These are phyloP conservation scores for Talaromyces piceae DNA, from an alignment of 2,329 filamentous ascomycete species.

Conservation along the genomic window DNA sequence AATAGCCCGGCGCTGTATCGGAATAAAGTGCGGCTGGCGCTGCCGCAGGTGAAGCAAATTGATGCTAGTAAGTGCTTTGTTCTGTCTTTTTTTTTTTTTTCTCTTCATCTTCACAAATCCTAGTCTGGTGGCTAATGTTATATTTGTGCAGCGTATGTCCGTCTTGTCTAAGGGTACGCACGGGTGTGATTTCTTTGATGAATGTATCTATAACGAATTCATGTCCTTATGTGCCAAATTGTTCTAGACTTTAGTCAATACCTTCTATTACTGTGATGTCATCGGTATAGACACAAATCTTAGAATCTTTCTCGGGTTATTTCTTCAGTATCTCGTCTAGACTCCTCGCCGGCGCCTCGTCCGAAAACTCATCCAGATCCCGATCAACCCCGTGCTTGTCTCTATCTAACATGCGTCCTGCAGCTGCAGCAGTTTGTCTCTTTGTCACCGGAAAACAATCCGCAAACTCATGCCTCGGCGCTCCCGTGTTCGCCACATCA, in stretches of 20 bases:
- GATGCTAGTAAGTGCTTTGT: constrained; percentile 95
- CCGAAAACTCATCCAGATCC: neutral
- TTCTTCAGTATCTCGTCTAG: constrained; percentile 3
- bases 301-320: neutral
- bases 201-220: neutral
- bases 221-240: no score
- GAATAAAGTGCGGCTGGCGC: constrained; percentile 81
- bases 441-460: neutral
- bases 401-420: neutral
- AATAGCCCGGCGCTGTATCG: constrained; percentile 76
- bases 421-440: neutral
- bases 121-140: neutral
- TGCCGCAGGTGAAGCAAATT: constrained; percentile 87
- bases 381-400: neutral
- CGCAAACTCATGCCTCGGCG: constrained; percentile 6
- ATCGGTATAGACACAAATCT: no score
- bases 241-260: no score
- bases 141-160: constrained; percentile 23
- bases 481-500: constrained; percentile 2
- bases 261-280: no score
- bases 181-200: neutral
- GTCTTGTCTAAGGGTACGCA: constrained; percentile 14
- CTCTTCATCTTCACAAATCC: no score
- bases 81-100: no score
- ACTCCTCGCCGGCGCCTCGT: constrained; percentile 1